Evolutionary conservation across 805 yeast species (phyloP).

Genomic region (Hermanozyma aechmeae): DNA sequence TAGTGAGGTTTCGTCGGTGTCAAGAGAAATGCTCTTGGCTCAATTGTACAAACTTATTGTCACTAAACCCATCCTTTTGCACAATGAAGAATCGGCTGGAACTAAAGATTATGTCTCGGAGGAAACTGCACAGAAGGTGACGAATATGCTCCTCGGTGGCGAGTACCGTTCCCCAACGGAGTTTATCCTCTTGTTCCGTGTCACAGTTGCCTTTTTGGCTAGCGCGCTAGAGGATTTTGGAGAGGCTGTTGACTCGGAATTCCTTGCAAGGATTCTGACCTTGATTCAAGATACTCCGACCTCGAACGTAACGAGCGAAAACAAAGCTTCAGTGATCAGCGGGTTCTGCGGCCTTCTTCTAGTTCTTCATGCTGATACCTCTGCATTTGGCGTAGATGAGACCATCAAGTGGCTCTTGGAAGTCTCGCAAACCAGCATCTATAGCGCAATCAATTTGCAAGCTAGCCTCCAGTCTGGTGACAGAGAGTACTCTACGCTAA

Average conservation of each 20-base stretch:
- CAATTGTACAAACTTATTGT: slow-evolving; percentile 41
- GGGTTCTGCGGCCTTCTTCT: slow-evolving; percentile 31
- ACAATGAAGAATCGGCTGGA: slow-evolving; percentile 27
- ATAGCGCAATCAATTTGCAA: slow-evolving; percentile 20
- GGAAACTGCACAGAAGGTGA: slow-evolving; percentile 22
- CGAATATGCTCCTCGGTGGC: slow-evolving; percentile 20
- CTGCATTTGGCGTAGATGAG: slow-evolving; percentile 42
- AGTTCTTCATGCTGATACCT: slow-evolving; percentile 38
- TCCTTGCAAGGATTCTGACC: slow-evolving; percentile 15
- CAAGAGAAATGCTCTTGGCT: slow-evolving; percentile 41
- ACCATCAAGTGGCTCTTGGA: slow-evolving; percentile 34
- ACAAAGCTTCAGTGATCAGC: slow-evolving; percentile 27
- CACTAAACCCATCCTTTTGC: slow-evolving; percentile 27
- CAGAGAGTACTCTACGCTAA: slow-evolving; percentile 31
- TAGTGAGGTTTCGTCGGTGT: slow-evolving; percentile 35
- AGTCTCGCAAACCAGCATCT: slow-evolving; percentile 29
- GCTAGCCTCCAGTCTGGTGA: slow-evolving; percentile 31
- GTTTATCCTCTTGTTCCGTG: slow-evolving; percentile 30
- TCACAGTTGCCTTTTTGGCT: slow-evolving; percentile 32
- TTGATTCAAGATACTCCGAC: slow-evolving; percentile 27
- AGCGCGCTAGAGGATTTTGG: slow-evolving; percentile 46
- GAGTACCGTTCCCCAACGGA: slow-evolving; percentile 32
- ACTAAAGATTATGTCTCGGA: slow-evolving; percentile 25
- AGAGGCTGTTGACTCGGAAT: slow-evolving; percentile 21
- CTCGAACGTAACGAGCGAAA: slow-evolving; percentile 24